These are phyloP conservation scores for Trypanosoma theileri DNA, from an alignment of 208 protist species.

Conservation along the genomic window DNA sequence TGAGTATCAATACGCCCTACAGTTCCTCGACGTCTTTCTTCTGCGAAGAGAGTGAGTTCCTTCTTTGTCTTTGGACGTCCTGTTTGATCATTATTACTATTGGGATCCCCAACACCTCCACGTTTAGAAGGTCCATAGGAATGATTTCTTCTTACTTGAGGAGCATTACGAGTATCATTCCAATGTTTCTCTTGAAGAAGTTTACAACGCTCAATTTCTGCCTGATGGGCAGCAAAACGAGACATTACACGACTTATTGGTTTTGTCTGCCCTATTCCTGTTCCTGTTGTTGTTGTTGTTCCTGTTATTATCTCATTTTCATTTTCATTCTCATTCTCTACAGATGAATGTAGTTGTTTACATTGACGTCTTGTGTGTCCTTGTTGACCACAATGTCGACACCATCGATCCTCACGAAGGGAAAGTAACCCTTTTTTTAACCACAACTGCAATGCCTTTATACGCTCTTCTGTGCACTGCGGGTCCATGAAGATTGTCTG, in stretches of 20 bases:
- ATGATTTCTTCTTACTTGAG: background rate
- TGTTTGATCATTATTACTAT: slow-evolving; percentile 2
- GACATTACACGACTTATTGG: slow-evolving; percentile 22
- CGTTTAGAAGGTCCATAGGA: slow-evolving; percentile 9
- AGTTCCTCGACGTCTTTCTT: slow-evolving; percentile 72
- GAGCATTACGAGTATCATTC: slow-evolving; percentile 3
- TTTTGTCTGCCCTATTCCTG: slow-evolving; percentile 38
- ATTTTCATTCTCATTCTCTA: background rate
- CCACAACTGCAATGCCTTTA: slow-evolving; percentile 42
- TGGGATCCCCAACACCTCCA: slow-evolving; percentile 13
- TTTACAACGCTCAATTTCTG: slow-evolving; percentile 67
- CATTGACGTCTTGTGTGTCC: slow-evolving; percentile 69
- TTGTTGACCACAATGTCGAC: slow-evolving; percentile 51
- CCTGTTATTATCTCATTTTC: background rate
- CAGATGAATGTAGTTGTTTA: slow-evolving; percentile 10
- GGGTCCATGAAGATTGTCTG: slow-evolving; percentile 28
- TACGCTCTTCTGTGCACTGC: slow-evolving; percentile 28
- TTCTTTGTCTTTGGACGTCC: background rate
- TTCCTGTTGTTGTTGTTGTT: background rate
- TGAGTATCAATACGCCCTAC: slow-evolving; percentile 69
- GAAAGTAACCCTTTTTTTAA: slow-evolving; percentile 38
- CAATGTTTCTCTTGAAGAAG: slow-evolving; percentile 65
- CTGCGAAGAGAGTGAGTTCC: slow-evolving; percentile 48
- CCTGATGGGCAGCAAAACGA: slow-evolving; percentile 52
- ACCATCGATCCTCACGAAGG: slow-evolving; percentile 58